Evolutionary conservation across 352 stramenopile species (phyloP), one percentile per base, ranked within the genome.

Genomic region (Globisporangium polare): DNA sequence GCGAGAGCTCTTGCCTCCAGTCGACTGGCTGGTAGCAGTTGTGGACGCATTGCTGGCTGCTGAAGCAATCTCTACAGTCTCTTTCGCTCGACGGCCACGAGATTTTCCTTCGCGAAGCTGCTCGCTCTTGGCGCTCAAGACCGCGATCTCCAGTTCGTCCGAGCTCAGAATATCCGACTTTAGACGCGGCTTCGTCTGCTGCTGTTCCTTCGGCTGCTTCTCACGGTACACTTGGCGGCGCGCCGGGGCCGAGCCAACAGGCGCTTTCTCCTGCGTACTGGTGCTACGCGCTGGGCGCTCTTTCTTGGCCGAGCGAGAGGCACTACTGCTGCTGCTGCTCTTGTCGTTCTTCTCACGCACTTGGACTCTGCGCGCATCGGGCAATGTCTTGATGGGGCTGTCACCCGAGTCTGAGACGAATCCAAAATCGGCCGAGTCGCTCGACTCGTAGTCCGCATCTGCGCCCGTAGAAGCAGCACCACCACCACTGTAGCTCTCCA

Each of bases 151-250:
- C 2, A 37, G 22, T 5, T 53, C 51, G 24, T 65, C 59, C 5
- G 29, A 65, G 50, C 51, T 65, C n/a, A 22, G 51, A 1, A 18
- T 18, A 7, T 47, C 31, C 8, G 50, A 53, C 27, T 54, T 27
- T 39, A 43, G 20, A 3, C 37, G 59, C 31, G 61, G 45, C 15
- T 46, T 22, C 0, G 20, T 13, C 10, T 26, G 27, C 5, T 29
- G 31, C 26, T 55, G 49, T 17, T 70, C 53, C 59, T 72, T 70
- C 6, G 71, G 31, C 31, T 73, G 65, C 58, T 89, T 92, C 58
- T 92, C 77, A 8, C 83, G 80, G 62, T 87, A 88, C 18, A 87
- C 62, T 54, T 86, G 80, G 6, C 80, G 80, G 39, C 74, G 74
- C 8, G 68, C 54, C 22, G 54, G 71, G 8, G 65, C 56, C 26